Conservation (phyloP, 2,329 filamentous ascomycete genomes). For the Venturia nashicola region DNA sequence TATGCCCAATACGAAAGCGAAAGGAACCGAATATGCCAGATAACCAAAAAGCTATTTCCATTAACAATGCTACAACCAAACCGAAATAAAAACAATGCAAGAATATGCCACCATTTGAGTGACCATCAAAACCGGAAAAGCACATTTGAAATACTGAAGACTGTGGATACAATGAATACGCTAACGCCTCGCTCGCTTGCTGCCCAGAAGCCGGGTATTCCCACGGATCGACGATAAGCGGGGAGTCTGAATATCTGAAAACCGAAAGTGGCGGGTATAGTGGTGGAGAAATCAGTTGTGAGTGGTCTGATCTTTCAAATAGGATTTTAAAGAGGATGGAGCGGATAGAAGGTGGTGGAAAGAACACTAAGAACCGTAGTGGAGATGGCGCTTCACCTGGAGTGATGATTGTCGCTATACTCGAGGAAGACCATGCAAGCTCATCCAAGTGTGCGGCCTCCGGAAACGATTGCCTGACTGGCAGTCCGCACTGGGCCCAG, state of each 20-base stretch:
- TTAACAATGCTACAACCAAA: neutral
- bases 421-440: neutral
- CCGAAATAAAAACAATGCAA: neutral
- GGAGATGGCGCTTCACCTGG: neutral
- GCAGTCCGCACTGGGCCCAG: neutral
- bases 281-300: neutral
- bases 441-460: constrained; percentile 22
- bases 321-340: neutral
- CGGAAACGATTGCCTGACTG: constrained; percentile 11
- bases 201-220: neutral
- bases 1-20: neutral
- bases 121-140: neutral
- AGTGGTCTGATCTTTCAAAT: neutral
- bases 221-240: neutral
- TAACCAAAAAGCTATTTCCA: neutral
- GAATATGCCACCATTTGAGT: neutral
- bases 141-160: neutral
- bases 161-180: neutral
- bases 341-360: neutral
- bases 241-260: constrained; percentile 1
- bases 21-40: neutral
- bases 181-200: neutral
- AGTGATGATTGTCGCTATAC: neutral
- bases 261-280: neutral
- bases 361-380: neutral